A percentile compares a stretch with the other conserved stretches of the same genome.
Evolutionary conservation across 116 monocot genomes (phyloP).

Genomic region (Thalassia testudinum): DNA sequence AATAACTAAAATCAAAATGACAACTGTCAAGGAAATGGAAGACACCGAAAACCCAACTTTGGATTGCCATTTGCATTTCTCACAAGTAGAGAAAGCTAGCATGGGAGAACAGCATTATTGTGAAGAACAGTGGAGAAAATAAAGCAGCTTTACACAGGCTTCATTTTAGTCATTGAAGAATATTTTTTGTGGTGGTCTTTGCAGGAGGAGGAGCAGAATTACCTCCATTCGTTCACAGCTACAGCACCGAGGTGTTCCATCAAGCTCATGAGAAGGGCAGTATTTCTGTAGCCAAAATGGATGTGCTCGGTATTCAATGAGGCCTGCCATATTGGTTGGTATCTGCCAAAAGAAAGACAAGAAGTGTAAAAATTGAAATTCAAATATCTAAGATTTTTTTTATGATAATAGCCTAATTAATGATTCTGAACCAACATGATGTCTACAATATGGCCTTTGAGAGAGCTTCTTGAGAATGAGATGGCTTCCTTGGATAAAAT

Average conservation of each 20-base stretch:
- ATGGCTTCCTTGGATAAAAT: too few species aligned
- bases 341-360: conserved; percentile 31
- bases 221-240: conserved; percentile 91
- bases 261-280: conserved; percentile 63
- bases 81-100: too few species aligned
- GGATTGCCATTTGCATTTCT: too few species aligned
- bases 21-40: neutral
- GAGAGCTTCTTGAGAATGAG: neutral
- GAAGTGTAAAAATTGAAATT: too few species aligned
- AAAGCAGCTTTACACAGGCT: too few species aligned
- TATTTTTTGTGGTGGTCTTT: neutral
- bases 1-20: too few species aligned
- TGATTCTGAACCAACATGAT: neutral
- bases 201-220: conserved; percentile 1
- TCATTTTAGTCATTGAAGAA: too few species aligned
- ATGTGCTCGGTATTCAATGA: conserved; percentile 68
- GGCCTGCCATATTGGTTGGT: conserved; percentile 45
- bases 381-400: too few species aligned
- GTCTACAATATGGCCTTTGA: neutral
- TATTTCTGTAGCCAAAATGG: conserved; percentile 89
- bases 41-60: neutral
- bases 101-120: neutral
- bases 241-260: conserved; percentile 72
- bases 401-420: neutral
- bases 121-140: neutral